Conservation (phyloP, 2,329 filamentous ascomycete genomes). For the Trichophyton schoenleinii region DNA sequence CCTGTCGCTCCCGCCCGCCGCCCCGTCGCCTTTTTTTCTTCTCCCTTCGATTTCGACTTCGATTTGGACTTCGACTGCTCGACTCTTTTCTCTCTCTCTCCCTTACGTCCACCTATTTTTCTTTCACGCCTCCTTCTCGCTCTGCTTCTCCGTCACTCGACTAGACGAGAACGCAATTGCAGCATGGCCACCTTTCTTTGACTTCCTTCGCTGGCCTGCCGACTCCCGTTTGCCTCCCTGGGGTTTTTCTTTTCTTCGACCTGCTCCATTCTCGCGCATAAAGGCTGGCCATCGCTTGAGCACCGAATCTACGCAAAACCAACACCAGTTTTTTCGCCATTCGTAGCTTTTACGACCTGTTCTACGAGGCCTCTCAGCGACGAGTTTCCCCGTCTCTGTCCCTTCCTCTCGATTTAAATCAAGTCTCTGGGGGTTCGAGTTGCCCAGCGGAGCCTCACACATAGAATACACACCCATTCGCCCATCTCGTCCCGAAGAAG, state of each 20-base stretch:
- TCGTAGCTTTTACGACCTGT: too few relatives aligned
- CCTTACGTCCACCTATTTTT: not conserved
- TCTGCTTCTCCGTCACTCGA: not conserved
- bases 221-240: not conserved
- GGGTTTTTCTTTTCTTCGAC: not conserved
- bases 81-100: not conserved
- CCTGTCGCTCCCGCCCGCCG: constrained; percentile 3
- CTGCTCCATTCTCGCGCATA: not conserved
- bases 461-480: too few relatives aligned
- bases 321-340: not conserved
- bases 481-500: not conserved
- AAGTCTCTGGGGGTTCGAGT: too few relatives aligned
- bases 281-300: not conserved
- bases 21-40: not conserved
- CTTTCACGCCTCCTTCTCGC: not conserved
- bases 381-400: not conserved
- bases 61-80: too few relatives aligned
- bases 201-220: not conserved
- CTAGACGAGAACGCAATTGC: constrained; percentile 2
- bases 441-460: too few relatives aligned
- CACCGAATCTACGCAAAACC: not conserved
- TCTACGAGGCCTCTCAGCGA: not conserved
- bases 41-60: not conserved
- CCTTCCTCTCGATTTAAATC: too few relatives aligned
- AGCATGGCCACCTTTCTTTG: not conserved